These are phyloP conservation scores for Candida frijolesensis DNA, from an alignment of 1,139 yeast species.

Conservation along the genomic window DNA sequence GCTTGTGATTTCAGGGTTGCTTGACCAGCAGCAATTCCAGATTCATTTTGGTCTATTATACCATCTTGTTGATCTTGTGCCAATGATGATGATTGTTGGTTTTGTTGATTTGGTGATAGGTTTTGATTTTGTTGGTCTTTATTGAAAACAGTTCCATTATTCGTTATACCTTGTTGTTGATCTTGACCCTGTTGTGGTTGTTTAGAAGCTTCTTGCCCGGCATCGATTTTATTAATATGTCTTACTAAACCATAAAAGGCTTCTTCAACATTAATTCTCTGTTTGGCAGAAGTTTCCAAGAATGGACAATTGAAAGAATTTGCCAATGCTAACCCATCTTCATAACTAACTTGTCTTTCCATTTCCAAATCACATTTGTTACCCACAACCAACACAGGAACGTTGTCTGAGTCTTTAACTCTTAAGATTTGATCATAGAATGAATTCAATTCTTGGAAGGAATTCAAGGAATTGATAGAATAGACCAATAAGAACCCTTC, in stretches of 20 bases:
- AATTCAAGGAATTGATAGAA: constrained; percentile 77
- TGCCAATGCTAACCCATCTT: constrained; percentile 81
- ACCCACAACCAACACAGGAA: constrained; percentile 76
- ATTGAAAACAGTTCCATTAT: constrained; percentile 7
- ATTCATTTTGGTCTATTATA: constrained; percentile 8
- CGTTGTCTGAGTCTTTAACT: constrained; percentile 77
- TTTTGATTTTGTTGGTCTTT: constrained; percentile 4
- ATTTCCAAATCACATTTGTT: constrained; percentile 62
- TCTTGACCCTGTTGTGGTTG: constrained; percentile 1
- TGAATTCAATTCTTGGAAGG: constrained; percentile 75
- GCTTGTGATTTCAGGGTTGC: constrained; percentile 8
- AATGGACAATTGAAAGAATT: constrained; percentile 76
- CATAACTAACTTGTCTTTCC: constrained; percentile 80
- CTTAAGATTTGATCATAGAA: constrained; percentile 84
- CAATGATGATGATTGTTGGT: constrained; percentile 7
- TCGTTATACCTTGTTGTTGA: constrained; percentile 1
- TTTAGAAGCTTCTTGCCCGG: constrained; percentile 5
- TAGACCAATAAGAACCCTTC: constrained; percentile 88
- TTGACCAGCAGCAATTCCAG: constrained; percentile 8
- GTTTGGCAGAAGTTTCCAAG: constrained; percentile 92
- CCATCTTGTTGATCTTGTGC: constrained; percentile 8
- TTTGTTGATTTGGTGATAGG: neutral
- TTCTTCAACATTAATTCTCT: constrained; percentile 90
- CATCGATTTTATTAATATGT: constrained; percentile 35
- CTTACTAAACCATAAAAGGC: constrained; percentile 80